Evolutionary conservation across 2,329 filamentous ascomycete genomes (phyloP).

Genomic region (Apiospora hydei): DNA sequence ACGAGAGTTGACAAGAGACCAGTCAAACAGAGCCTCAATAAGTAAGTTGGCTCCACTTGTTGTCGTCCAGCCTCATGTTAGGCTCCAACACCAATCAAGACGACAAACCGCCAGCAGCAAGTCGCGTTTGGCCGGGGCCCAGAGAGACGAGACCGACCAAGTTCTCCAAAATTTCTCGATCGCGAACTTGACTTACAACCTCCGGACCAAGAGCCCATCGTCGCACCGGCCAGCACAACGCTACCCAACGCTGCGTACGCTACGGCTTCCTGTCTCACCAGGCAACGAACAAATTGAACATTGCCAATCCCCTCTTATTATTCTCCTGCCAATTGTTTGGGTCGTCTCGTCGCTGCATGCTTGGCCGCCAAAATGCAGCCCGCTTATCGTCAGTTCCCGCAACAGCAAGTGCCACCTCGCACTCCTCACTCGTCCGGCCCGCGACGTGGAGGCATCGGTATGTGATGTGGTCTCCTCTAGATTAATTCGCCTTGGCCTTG

Average conservation of each 20-base stretch:
- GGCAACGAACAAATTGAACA: slow-evolving; percentile 1
- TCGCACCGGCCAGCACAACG: slow-evolving; percentile 24
- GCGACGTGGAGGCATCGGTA: slow-evolving; percentile 62
- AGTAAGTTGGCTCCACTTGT: not conserved
- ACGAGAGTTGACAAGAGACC: not conserved
- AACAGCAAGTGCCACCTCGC: slow-evolving; percentile 55
- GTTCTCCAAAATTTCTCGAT: slow-evolving; percentile 22
- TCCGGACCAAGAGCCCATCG: slow-evolving; percentile 9
- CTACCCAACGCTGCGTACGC: slow-evolving; percentile 16
- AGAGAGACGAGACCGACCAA: not conserved
- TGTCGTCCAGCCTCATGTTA: slow-evolving; percentile 2
- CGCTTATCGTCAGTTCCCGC: slow-evolving; percentile 59
- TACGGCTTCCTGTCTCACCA: slow-evolving; percentile 12
- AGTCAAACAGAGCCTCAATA: slow-evolving; percentile 9
- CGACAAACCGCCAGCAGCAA: not conserved
- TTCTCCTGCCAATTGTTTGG: not conserved
- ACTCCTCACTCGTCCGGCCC: slow-evolving; percentile 56
- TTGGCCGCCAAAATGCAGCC: slow-evolving; percentile 54
- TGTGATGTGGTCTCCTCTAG: slow-evolving; percentile 40
- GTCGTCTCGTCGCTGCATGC: not conserved
- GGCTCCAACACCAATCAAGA: slow-evolving; percentile 1
- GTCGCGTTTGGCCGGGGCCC: slow-evolving; percentile 4
- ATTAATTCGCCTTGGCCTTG: slow-evolving; percentile 10
- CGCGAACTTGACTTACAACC: slow-evolving; percentile 23
- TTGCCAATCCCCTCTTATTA: slow-evolving; percentile 17